phyloP scores from a whole-genome alignment of 2,329 filamentous ascomycete genomes.

The Clarireedia monteithiana region DNA sequence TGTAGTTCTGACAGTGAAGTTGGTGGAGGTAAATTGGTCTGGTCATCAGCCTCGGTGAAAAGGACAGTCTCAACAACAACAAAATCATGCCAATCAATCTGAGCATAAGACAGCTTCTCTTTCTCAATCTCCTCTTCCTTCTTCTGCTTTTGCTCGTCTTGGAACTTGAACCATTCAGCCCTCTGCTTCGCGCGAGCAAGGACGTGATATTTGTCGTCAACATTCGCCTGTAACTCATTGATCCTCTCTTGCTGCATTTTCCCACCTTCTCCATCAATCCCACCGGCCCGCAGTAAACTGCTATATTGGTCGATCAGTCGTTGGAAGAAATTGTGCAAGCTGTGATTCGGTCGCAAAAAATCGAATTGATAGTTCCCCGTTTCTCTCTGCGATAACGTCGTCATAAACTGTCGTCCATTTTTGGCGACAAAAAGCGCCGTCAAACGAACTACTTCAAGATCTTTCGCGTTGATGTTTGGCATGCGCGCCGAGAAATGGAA shows the following conservation, averaged over 20 bases:
- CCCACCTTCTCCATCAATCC: slow-evolving; percentile 52
- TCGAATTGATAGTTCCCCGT: slow-evolving; percentile 90
- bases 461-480: slow-evolving; percentile 93
- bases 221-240: slow-evolving; percentile 64
- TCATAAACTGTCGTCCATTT: slow-evolving; percentile 89
- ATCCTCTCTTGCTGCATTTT: slow-evolving; percentile 66
- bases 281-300: slow-evolving; percentile 61
- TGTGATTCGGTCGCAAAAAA: slow-evolving; percentile 91
- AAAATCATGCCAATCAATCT: slow-evolving; percentile 98
- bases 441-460: slow-evolving; percentile 66
- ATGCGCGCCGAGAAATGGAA: slow-evolving; percentile 94
- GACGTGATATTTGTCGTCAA: slow-evolving; percentile 71
- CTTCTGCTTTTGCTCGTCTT: slow-evolving; percentile 78
- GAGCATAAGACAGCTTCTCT: slow-evolving; percentile 66
- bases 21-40: slow-evolving; percentile 77
- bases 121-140: slow-evolving; percentile 83
- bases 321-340: slow-evolving; percentile 91
- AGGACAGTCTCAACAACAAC: slow-evolving; percentile 90
- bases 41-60: slow-evolving; percentile 84
- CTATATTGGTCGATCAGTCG: slow-evolving; percentile 90
- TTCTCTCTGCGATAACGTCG: slow-evolving; percentile 79
- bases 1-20: slow-evolving; percentile 87
- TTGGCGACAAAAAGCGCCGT: slow-evolving; percentile 90
- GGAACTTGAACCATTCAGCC: slow-evolving; percentile 78
- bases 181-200: slow-evolving; percentile 75